Evolutionary conservation across 345 rosid species (phyloP), one percentile per base, ranked within the genome.

Genomic region (Adansonia digitata): DNA sequence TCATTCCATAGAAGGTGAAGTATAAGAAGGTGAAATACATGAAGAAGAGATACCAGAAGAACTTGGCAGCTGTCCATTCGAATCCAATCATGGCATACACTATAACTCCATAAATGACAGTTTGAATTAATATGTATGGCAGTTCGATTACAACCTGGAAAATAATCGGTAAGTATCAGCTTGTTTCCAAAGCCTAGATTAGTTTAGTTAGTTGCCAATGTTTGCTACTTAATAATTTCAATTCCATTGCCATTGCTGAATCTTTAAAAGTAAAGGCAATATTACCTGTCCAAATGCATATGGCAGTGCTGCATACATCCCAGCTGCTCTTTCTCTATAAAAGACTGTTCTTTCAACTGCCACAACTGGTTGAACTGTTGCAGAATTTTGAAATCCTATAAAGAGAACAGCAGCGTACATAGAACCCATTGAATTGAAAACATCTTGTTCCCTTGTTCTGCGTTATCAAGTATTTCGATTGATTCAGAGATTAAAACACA

Each of bases 261-360:
- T 51, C 62, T 35, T 3, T 71, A 5, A 11, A 34, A 75, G 3
- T 17, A 29, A 34, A 35, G 52, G 48, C 18, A 46, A 26, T 2
- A 34, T 37, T 82, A 90, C 91, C 85, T 90, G 94, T 48, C 81
- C 94, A 51, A 88, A 86, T 35, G 94, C 94, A 71, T 88, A 90
- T 39, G 94, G 88, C 62, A 90, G 63, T 26, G 90, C 88, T 34
- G 92, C 88, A 73, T 90, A 90, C 90, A 90, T 85, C 61, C 92
- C 88, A 9, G 94, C 90, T 61, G 88, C 90, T 75, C 87, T 85
- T 80, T 90, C 92, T 77, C 90, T 80, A 61, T 90, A 90, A 76
- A 86, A 90, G 1, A 90, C 90, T 8, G 89, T 90, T 77, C 94
- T 86, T 74, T 90, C 94, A 22, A 90, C 66, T 0, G 85, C 85